Conservation (phyloP, 306 rosid species). For the Argentina anserina region DNA sequence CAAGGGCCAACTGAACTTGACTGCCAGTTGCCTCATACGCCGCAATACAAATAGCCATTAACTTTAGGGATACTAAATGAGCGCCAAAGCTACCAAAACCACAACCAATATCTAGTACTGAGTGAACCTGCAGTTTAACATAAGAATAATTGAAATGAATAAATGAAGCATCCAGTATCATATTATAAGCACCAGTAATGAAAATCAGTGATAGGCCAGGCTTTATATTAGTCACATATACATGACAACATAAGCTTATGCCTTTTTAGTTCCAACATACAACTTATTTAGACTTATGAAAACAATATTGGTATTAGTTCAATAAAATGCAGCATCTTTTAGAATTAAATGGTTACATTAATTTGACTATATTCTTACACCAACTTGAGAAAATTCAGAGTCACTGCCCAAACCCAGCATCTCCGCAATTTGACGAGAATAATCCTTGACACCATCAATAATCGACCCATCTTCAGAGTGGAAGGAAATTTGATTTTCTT, state of each 20-base stretch:
- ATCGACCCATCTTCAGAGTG: conserved; percentile 88
- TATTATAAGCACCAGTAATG: background rate
- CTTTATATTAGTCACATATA: background rate
- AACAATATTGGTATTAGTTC: background rate
- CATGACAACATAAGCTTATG: background rate
- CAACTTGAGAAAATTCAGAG: conserved; percentile 73
- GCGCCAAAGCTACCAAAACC: conserved; percentile 99
- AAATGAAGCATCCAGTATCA: background rate
- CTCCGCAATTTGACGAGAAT: conserved; percentile 88
- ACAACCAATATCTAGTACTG: conserved; percentile 81
- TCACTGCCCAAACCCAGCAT: conserved; percentile 91
- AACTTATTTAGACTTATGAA: background rate
- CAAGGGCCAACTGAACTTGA: conserved; percentile 98
- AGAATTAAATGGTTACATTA: conserved; percentile 16
- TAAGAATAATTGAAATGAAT: background rate
- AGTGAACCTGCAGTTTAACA: conserved; percentile 63
- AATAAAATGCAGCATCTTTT: conserved; percentile 15
- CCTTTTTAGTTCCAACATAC: background rate
- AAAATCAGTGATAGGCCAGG: background rate
- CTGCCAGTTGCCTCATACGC: conserved; percentile 95
- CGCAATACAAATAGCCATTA: conserved; percentile 88
- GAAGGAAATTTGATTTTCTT: conserved; percentile 97
- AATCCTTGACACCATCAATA: conserved; percentile 89
- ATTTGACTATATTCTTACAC: conserved; percentile 47
- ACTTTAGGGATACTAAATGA: conserved; percentile 71